phyloP scores from a whole-genome alignment of 768 basidiomycete species.

The Dictyophora rubrovolvata region DNA sequence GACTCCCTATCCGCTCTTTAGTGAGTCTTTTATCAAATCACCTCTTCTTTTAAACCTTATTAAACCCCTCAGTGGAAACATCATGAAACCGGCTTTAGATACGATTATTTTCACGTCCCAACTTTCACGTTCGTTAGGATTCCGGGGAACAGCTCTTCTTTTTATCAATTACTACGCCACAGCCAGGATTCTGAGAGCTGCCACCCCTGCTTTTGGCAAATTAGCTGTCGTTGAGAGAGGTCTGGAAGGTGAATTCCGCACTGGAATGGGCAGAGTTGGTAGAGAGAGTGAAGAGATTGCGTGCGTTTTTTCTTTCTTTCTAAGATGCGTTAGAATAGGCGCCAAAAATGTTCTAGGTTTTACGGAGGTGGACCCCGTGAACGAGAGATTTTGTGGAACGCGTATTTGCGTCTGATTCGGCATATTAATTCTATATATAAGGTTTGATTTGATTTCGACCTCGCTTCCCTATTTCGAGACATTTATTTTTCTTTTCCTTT shows the following conservation, averaged over 20 bases:
- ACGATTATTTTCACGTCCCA: slow-evolving; percentile 88
- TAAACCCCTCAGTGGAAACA: slow-evolving; percentile 56
- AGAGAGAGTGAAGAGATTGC: slow-evolving; percentile 91
- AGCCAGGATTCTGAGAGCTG: slow-evolving; percentile 67
- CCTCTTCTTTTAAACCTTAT: background rate
- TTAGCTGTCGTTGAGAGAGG: slow-evolving; percentile 77
- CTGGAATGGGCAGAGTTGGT: slow-evolving; percentile 76
- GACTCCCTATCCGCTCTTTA: slow-evolving; percentile 80
- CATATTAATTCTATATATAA: slow-evolving; percentile 92
- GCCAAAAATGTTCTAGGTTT: slow-evolving; percentile 40
- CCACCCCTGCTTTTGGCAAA: slow-evolving; percentile 87
- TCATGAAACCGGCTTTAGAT: slow-evolving; percentile 88
- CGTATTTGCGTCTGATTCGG: slow-evolving; percentile 71
- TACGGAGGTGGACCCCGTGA: slow-evolving; percentile 85
- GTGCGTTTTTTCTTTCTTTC: slow-evolving; percentile 30
- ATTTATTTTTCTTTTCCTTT: background rate
- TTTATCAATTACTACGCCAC: slow-evolving; percentile 85
- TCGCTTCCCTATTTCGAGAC: background rate
- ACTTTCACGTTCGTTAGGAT: slow-evolving; percentile 75
- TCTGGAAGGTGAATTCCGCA: slow-evolving; percentile 78
- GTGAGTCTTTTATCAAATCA: slow-evolving; percentile 37
- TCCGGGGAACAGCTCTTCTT: slow-evolving; percentile 71
- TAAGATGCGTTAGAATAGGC: no score
- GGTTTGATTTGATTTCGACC: slow-evolving; percentile 27
- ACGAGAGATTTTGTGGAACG: slow-evolving; percentile 64